Evolutionary conservation across 2,329 filamentous ascomycete genomes (phyloP), one percentile per base, ranked within the genome.

Genomic region (Xylaria sp.): DNA sequence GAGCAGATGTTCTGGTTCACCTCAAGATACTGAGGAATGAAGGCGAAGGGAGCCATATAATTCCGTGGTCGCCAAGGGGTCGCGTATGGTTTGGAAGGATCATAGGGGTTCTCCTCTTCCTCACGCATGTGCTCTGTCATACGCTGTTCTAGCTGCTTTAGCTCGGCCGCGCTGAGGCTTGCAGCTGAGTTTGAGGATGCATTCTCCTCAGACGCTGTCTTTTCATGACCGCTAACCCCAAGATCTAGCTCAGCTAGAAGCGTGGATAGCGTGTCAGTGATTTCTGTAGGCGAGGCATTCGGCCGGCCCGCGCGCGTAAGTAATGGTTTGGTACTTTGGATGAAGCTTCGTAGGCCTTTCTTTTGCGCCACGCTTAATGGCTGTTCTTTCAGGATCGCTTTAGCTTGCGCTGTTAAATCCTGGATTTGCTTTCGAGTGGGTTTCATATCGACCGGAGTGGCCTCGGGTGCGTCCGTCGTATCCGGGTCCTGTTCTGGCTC

Each of bases 1-100:
- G 94, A 91, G 82, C 96, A 99, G 76, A 98, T 92, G 78, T 94
- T 97, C 81, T 97, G 96, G 85, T 98, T 98, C 75, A 99, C 96
- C 83, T 99, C 97, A 69, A 99, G 88, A 81, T 98, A 99, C 63
- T 92, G 86, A 12, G 96, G 96, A 74, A 99, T 94, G 81, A 97
- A 98, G 27, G 94, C 94, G 81, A 99, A 99, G 0, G 94, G 90
- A 60, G 88, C 86, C 92, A 99, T 97, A 81, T 88, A 98, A 61
- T 91, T 87, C 65, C 94, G 87, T 13, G 96, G 96, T 72, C 87
- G 83, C 96, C 96, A 99, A 13, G 96, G 96, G 1, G 94, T 98
- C 4, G 87, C 87, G 79, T 99, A 99, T 3, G 96, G 93, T 82
- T 97, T 97, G 66, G 80, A 82, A 55, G 81, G 81, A 80, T 98